These are phyloP conservation scores for Atalantia buxifolia DNA, from an alignment of 345 rosid genomes.

Conservation along the genomic window DNA sequence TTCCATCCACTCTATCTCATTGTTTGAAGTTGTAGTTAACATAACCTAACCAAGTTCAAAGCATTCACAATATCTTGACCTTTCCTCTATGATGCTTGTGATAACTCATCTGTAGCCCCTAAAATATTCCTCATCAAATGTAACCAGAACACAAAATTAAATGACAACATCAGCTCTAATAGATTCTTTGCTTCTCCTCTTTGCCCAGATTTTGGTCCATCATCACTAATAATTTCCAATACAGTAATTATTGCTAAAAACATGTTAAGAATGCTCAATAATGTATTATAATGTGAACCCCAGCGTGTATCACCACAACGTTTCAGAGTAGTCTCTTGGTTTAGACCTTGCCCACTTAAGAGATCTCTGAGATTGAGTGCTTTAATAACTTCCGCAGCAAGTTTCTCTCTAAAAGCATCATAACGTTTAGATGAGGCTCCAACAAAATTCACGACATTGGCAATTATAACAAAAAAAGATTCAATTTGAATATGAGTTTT, in stretches of 20 bases:
- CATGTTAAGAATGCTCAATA: not conserved
- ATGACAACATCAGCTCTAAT: not conserved
- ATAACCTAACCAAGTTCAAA: too few species aligned
- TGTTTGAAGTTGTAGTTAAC: too few species aligned
- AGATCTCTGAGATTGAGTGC: not conserved
- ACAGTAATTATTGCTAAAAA: not conserved
- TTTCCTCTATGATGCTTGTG: not conserved
- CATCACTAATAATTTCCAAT: not conserved
- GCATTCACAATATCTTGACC: not conserved
- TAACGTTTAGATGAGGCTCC: not conserved
- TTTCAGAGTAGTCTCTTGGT: conserved; percentile 2
- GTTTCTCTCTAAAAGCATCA: not conserved
- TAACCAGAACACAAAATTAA: conserved; percentile 7
- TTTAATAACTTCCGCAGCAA: not conserved
- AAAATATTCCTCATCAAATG: not conserved
- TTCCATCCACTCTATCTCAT: too few species aligned
- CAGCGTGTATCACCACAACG: not conserved
- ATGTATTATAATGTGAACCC: not conserved
- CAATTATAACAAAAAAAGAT: not conserved
- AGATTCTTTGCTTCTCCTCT: not conserved
- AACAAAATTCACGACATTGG: not conserved
- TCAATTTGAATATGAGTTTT: not conserved
- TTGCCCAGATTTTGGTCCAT: not conserved
- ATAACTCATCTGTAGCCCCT: not conserved
- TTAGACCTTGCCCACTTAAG: not conserved